Base-by-base conservation (phyloP, 352 stramenopile species). In the Globisporangium mamillatum region DNA sequence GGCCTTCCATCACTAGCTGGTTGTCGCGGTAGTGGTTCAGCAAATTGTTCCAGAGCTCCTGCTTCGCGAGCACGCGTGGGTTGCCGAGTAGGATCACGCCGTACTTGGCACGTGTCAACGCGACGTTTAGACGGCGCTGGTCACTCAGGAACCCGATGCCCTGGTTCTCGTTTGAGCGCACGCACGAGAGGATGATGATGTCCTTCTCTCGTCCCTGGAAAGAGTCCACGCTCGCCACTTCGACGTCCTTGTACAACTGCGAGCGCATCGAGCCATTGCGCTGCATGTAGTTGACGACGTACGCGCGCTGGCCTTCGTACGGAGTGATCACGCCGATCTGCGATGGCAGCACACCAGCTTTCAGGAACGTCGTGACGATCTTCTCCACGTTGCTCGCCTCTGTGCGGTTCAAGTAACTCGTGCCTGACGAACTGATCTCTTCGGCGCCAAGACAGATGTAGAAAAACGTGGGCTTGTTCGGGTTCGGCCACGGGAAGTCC, bases 141-240 rank as follows among this genome's bases (percentile, higher is more conserved):
- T 99, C 98, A 41, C 93, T 98, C 27, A 99, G 72, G 74, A 99
- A 99, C 25, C 98, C 98, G 75, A 99, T 99, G 20, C 97, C 98
- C 64, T 99, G 97, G 75, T 98, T 97, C 68, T 99, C 96, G 75
- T 99, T 99, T n/a, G 97, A 99, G 60, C 97, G 94, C 34, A 99
- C 98, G 75, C 98, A 99, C 10, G 97, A 99, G 24, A 98, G 73
- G 68, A 98, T 97, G 68, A 99, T 99, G 60, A 99, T 91, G 77
- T 99, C 98, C 79, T 99, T 99, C 74, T 99, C 98, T 44, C 98
- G 95, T 14, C 98, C 98, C 80, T 99, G 98, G 76, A 99, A 99
- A 66, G 96, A 98, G 86, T 99, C 98, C 6, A 99, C 98, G 66
- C 88, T 98, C 18, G 98, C 98, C 20, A 99, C 97, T 87, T 99